These are phyloP conservation scores for Colletotrichum horii DNA, from an alignment of 2,329 filamentous ascomycete species.

Conservation along the genomic window DNA sequence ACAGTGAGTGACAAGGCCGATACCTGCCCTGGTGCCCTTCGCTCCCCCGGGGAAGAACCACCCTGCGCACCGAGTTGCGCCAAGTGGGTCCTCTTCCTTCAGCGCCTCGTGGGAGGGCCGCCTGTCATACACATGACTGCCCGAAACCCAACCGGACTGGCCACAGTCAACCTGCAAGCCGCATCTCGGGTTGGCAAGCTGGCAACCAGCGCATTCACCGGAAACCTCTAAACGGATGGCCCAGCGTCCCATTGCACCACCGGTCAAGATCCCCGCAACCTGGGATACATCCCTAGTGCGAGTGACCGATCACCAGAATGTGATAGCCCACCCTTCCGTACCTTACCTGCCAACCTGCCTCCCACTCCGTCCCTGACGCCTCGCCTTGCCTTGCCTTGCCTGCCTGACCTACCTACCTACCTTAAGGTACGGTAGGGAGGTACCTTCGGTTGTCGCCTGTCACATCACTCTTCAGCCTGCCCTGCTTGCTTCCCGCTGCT, in stretches of 20 bases:
- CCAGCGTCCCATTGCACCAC: slow-evolving; percentile 9
- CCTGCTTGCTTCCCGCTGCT: background rate
- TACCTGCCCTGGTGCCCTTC: background rate
- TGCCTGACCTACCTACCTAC: background rate
- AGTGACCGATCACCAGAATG: slow-evolving; percentile 19
- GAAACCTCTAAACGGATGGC: slow-evolving; percentile 5
- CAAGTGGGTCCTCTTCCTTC: slow-evolving; percentile 13
- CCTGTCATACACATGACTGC: background rate
- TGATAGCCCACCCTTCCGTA: slow-evolving; percentile 10
- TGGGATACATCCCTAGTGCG: slow-evolving; percentile 2
- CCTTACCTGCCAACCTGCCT: background rate
- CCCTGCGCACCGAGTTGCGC: slow-evolving; percentile 4
- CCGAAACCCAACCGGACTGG: background rate
- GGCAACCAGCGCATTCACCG: slow-evolving; percentile 13
- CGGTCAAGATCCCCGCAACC: slow-evolving; percentile 16
- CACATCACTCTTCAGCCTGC: background rate
- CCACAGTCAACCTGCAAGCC: background rate
- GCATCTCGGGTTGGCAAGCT: background rate
- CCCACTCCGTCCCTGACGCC: background rate
- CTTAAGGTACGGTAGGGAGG: too few species aligned
- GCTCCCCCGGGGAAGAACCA: background rate
- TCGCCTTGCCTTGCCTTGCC: background rate
- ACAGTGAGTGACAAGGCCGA: background rate
- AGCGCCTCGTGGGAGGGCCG: slow-evolving; percentile 1
- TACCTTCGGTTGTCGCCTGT: background rate